Evolutionary conservation across 345 rosid genomes (phyloP).

Genomic region (Aquilaria malaccensis): DNA sequence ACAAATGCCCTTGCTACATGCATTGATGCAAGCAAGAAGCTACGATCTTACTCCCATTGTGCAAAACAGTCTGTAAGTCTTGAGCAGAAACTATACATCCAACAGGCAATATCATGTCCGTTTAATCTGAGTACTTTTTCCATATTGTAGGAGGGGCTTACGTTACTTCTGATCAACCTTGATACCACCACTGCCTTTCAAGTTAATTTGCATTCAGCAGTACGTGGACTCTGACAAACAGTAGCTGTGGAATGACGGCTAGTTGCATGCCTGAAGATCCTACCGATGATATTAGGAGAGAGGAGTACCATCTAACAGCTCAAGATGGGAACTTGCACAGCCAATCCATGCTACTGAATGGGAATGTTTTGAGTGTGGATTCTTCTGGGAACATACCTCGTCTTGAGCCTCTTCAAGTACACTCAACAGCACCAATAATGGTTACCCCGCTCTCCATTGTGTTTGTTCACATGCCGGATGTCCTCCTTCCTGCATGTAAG

Average conservation of each 20-base stretch:
- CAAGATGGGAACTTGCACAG: slow-evolving; percentile 75
- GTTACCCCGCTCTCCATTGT: slow-evolving; percentile 67
- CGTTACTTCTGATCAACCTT: slow-evolving; percentile 62
- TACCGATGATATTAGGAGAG: slow-evolving; percentile 31
- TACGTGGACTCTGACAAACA: slow-evolving; percentile 21
- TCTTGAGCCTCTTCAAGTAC: slow-evolving; percentile 43
- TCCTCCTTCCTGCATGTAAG: slow-evolving; percentile 51
- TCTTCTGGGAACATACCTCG: slow-evolving; percentile 59
- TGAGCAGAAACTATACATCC: background rate
- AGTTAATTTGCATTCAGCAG: slow-evolving; percentile 34
- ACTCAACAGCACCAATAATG: slow-evolving; percentile 39
- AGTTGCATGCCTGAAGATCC: slow-evolving; percentile 18
- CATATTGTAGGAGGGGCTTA: slow-evolving; percentile 63
- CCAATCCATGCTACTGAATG: slow-evolving; percentile 76
- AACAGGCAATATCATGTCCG: background rate
- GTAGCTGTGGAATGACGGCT: slow-evolving; percentile 8
- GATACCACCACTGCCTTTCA: slow-evolving; percentile 47
- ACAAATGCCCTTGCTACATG: slow-evolving; percentile 51
- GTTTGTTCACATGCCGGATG: slow-evolving; percentile 53
- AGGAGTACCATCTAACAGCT: slow-evolving; percentile 81
- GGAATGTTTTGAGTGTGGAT: slow-evolving; percentile 47
- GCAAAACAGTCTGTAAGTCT: slow-evolving; percentile 65
- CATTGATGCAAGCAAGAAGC: slow-evolving; percentile 52
- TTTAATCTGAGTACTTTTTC: slow-evolving; percentile 8
- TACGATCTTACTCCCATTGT: slow-evolving; percentile 79